Conservation (phyloP, 202 grass and related monocot genomes). For the Panicum virgatum region DNA sequence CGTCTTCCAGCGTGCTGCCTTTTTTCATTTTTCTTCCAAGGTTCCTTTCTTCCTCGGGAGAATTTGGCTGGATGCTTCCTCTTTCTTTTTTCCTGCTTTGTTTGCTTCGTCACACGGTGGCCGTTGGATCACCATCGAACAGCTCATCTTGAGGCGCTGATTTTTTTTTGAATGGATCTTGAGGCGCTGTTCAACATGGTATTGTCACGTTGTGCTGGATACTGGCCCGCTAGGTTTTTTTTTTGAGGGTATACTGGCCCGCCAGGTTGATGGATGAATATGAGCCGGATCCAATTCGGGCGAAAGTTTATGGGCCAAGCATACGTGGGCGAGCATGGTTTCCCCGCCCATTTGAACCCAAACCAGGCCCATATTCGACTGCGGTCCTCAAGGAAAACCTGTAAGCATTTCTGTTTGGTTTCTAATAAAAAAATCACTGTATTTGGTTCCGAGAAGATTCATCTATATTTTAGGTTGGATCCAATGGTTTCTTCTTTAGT, state of each 20-base stretch:
- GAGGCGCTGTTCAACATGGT: neutral
- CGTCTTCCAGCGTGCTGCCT: neutral
- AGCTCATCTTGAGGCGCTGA: neutral
- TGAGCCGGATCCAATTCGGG: neutral
- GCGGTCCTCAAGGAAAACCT: neutral
- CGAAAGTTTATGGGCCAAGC: neutral
- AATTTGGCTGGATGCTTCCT: neutral
- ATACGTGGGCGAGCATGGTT: neutral
- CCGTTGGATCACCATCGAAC: slow-evolving; percentile 6
- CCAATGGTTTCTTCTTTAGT: too few relatives aligned
- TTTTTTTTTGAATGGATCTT: too few relatives aligned
- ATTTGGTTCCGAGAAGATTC: too few relatives aligned
- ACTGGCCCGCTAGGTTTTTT: neutral
- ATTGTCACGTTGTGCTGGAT: neutral
- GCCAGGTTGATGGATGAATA: neutral
- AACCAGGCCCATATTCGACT: neutral
- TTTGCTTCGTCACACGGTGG: neutral
- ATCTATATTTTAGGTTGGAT: too few relatives aligned
- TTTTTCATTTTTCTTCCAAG: neutral
- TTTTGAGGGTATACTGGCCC: too few relatives aligned
- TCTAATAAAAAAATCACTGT: too few relatives aligned
- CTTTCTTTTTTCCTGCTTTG: neutral
- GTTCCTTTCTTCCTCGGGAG: slow-evolving; percentile 11
- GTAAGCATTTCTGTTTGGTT: too few relatives aligned
- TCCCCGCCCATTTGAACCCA: neutral